phyloP scores from a whole-genome alignment of 2,329 filamentous ascomycete genomes.

The Apiospora sp. region DNA sequence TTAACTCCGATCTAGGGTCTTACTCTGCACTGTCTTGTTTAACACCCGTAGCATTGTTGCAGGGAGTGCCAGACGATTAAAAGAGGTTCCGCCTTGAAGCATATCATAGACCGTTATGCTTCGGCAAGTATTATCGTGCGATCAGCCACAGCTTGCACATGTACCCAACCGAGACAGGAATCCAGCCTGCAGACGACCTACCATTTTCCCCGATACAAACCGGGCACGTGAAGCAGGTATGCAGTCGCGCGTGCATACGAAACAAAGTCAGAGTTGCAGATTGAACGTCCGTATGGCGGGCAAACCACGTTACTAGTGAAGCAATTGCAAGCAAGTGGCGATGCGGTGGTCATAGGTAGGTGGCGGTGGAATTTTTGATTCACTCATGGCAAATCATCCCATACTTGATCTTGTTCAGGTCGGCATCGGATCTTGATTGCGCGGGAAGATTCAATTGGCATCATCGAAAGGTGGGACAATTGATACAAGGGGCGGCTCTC shows the following conservation, averaged over 20 bases:
- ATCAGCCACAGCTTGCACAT: not conserved
- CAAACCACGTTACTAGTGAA: not conserved
- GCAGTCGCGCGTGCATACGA: not conserved
- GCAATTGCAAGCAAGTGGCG: not conserved
- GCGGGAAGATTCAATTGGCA: slow-evolving; percentile 11
- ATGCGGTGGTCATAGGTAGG: not conserved
- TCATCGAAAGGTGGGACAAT: slow-evolving; percentile 5
- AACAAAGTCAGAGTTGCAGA: not conserved
- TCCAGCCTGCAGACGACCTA: not conserved
- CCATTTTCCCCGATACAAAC: slow-evolving; percentile 2
- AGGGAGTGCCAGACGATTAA: not conserved
- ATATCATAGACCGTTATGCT: not conserved
- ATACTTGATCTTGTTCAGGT: slow-evolving; percentile 10
- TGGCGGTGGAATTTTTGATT: not conserved
- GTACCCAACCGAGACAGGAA: slow-evolving; percentile 4
- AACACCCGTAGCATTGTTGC: not conserved
- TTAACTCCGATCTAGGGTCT: not conserved
- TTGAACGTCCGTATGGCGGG: not conserved
- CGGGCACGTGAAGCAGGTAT: not conserved
- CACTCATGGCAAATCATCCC: not conserved
- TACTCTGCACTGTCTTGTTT: not conserved
- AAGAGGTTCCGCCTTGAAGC: not conserved
- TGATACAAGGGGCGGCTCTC: slow-evolving; percentile 2
- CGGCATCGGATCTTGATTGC: slow-evolving; percentile 15
- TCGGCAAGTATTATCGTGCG: not conserved